Conservation (phyloP, 805 yeast genomes). For the Candida michaelii region DNA sequence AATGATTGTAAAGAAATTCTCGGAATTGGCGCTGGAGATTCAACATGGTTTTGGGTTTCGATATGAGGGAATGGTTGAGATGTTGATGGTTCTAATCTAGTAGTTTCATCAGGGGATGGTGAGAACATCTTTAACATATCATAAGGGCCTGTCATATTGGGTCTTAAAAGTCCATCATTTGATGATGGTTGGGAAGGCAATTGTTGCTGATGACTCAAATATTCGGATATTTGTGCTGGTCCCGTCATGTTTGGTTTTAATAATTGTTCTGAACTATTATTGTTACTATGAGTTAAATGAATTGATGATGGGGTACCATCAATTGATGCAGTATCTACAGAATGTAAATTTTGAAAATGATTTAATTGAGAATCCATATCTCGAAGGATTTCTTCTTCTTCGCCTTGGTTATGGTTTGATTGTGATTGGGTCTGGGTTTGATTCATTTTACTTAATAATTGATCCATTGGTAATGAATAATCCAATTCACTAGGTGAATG, state of each 20-base stretch:
- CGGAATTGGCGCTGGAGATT: conserved; percentile 18
- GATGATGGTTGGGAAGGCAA: no score
- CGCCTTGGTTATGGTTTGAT: conserved; percentile 19
- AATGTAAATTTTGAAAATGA: conserved; percentile 70
- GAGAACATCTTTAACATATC: conserved; percentile 23
- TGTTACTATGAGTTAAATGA: conserved; percentile 27
- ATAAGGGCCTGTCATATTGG: conserved; percentile 46
- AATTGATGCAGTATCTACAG: conserved; percentile 72
- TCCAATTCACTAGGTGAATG: conserved; percentile 44
- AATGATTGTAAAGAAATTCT: conserved; percentile 39
- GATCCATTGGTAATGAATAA: conserved; percentile 74
- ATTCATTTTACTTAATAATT: conserved; percentile 49
- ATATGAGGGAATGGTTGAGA: background rate
- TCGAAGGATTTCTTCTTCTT: conserved; percentile 66
- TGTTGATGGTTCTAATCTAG: background rate
- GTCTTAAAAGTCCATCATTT: conserved; percentile 22
- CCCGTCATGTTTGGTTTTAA: conserved; percentile 48
- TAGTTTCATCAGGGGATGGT: conserved; percentile 11
- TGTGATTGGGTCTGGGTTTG: conserved; percentile 11
- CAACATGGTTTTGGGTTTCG: conserved; percentile 11
- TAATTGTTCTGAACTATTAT: conserved; percentile 17
- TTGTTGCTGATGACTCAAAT: conserved; percentile 13
- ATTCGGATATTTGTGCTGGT: conserved; percentile 42
- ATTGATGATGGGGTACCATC: conserved; percentile 66
- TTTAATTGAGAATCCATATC: conserved; percentile 75